phyloP scores from a whole-genome alignment of 768 basidiomycete genomes.

The Naganishia vaughanmartiniae region DNA sequence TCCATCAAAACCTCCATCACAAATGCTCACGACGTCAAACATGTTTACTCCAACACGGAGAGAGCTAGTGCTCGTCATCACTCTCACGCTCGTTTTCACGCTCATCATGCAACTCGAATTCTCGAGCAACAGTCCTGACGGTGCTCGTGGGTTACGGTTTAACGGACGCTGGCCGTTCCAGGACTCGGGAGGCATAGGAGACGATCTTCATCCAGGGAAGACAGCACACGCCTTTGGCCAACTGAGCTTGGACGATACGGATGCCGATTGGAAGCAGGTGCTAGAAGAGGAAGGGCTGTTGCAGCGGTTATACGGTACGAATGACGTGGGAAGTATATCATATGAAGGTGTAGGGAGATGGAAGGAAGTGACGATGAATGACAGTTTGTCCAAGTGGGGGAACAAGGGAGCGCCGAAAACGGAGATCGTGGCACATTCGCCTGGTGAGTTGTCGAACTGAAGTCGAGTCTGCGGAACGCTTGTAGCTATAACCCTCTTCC shows the following conservation, averaged over 20 bases:
- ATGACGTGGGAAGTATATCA: slow-evolving; percentile 34
- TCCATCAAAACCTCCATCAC: not conserved
- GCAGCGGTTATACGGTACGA: slow-evolving; percentile 34
- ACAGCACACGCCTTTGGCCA: slow-evolving; percentile 15
- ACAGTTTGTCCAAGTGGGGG: slow-evolving; percentile 45
- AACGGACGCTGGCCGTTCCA: not conserved
- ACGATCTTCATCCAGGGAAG: slow-evolving; percentile 18
- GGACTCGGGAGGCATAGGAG: slow-evolving; percentile 28
- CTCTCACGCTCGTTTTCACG: slow-evolving; percentile 65
- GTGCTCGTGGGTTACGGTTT: slow-evolving; percentile 33
- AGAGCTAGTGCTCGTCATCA: slow-evolving; percentile 68
- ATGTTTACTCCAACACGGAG: slow-evolving; percentile 62
- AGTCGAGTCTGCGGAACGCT: not conserved
- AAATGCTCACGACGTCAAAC: not conserved
- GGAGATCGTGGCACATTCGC: slow-evolving; percentile 69
- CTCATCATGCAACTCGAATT: slow-evolving; percentile 72
- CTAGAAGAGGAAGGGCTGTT: slow-evolving; percentile 19
- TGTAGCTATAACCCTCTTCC: not conserved
- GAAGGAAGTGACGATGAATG: slow-evolving; percentile 41
- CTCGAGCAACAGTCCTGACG: slow-evolving; percentile 52
- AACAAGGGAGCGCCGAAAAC: slow-evolving; percentile 54
- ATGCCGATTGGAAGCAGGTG: slow-evolving; percentile 15
- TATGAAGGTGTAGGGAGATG: slow-evolving; percentile 29
- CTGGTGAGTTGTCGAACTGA: slow-evolving; percentile 57
- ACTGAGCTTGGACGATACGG: slow-evolving; percentile 8